These are phyloP conservation scores for Lavandula angustifolia DNA, from an alignment of 257 asterid genomes.

Conservation along the genomic window DNA sequence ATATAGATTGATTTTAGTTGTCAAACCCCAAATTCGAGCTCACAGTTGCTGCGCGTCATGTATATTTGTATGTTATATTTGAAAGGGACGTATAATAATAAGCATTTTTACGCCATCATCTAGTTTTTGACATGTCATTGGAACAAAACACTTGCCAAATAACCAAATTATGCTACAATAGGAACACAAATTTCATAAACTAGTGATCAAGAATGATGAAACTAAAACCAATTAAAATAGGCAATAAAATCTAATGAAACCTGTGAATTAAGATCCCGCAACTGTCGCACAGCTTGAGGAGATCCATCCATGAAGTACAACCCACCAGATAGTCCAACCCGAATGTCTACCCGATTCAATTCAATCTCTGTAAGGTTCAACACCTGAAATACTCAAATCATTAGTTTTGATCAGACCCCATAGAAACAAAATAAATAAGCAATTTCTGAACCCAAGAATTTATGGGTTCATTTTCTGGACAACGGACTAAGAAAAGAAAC, in stretches of 20 bases:
- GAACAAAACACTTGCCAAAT: constrained; percentile 2
- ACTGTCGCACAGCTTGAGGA: constrained; percentile 94
- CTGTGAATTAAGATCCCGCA: constrained; percentile 85
- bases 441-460: constrained; percentile 1
- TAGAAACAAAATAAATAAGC: background rate
- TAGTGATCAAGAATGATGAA: constrained; percentile 6
- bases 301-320: constrained; percentile 94
- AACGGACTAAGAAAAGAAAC: background rate
- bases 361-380: constrained; percentile 89
- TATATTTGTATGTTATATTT: background rate
- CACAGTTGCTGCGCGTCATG: background rate
- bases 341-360: constrained; percentile 81
- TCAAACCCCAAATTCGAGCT: background rate
- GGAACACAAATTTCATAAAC: background rate
- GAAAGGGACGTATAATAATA: background rate
- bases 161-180: background rate
- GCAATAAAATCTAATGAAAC: constrained; percentile 37
- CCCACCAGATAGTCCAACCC: constrained; percentile 94
- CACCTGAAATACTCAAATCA: constrained; percentile 54
- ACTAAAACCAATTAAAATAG: constrained; percentile 23
- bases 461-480: background rate
- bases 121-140: background rate
- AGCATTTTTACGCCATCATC: constrained; percentile 3
- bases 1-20: background rate
- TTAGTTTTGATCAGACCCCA: constrained; percentile 16